These are phyloP conservation scores for Postia placenta DNA, from an alignment of 768 basidiomycete genomes.

Conservation along the genomic window DNA sequence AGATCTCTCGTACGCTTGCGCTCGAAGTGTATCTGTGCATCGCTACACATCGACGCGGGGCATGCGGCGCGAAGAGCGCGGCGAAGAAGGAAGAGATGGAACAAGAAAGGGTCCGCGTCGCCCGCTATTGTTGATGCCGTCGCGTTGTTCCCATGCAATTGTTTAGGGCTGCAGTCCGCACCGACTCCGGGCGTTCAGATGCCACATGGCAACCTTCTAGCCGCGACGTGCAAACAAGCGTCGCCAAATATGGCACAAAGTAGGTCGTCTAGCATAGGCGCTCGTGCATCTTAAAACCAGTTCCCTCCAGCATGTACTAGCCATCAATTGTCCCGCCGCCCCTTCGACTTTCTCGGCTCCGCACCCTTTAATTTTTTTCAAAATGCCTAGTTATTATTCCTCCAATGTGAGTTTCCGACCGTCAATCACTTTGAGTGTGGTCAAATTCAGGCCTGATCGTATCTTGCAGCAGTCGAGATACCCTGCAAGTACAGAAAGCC, in stretches of 20 bases:
- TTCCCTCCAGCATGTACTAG: background rate
- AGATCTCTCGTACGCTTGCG: no score
- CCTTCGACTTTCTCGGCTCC: background rate
- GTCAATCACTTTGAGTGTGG: background rate
- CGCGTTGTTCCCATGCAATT: conserved; percentile 3
- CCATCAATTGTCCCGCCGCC: background rate
- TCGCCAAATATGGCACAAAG: conserved; percentile 2
- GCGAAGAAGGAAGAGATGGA: background rate
- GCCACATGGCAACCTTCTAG: background rate
- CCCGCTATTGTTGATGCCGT: conserved; percentile 1
- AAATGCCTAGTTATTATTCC: conserved; percentile 5
- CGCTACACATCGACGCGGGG: no score
- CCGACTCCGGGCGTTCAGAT: background rate
- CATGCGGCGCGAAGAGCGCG: no score
- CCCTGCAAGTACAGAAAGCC: conserved; percentile 18
- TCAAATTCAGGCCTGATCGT: background rate
- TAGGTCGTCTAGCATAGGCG: background rate
- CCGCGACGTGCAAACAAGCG: conserved; percentile 3
- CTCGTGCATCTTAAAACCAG: conserved; percentile 1
- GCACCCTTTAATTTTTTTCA: background rate
- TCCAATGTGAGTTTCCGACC: conserved; percentile 2
- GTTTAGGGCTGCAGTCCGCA: background rate
- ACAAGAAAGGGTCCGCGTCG: background rate
- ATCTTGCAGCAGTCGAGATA: conserved; percentile 16
- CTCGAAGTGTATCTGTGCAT: background rate